Conservation (phyloP, 2,329 filamentous ascomycete species). For the Sporothrix variecibatus region DNA sequence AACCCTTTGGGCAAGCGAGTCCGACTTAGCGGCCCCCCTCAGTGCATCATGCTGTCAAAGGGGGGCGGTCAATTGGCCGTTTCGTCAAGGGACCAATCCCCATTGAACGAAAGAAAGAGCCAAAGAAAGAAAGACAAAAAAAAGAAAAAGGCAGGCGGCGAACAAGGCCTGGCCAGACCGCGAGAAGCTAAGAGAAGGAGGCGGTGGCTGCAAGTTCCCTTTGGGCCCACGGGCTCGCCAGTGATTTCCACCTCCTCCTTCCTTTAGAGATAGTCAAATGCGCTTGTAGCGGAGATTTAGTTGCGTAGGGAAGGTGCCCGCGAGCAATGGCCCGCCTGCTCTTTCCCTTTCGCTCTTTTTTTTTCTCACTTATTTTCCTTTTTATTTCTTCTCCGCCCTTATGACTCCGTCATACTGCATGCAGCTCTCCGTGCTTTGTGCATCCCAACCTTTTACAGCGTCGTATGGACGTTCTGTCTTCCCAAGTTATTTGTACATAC, state of each 20-base stretch:
- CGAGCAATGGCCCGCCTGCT: neutral
- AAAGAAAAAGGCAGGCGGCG: neutral
- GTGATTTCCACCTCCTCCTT: neutral
- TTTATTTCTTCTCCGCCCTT: neutral
- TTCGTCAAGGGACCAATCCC: neutral
- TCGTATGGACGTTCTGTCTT: neutral
- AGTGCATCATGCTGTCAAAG: neutral
- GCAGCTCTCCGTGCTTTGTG: neutral
- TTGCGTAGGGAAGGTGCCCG: constrained; percentile 6
- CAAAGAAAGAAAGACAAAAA: neutral
- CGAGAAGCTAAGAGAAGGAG: neutral
- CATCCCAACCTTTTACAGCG: neutral
- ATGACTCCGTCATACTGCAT: constrained; percentile 14
- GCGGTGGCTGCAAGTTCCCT: neutral
- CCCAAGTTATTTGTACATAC: neutral
- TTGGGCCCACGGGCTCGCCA: neutral
- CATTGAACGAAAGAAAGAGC: neutral
- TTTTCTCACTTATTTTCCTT: neutral
- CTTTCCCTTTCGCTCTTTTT: neutral
- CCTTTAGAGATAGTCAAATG: neutral
- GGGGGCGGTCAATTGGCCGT: neutral
- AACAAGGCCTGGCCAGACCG: constrained; percentile 4
- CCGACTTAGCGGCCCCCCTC: constrained; percentile 12
- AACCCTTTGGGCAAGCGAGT: constrained; percentile 22
- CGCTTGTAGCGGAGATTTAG: constrained; percentile 9